A percentile compares a stretch with the other conserved stretches of the same genome.
These are phyloP conservation scores for Protomyces inouyei DNA, from an alignment of 1,139 yeast species.

Conservation along the genomic window DNA sequence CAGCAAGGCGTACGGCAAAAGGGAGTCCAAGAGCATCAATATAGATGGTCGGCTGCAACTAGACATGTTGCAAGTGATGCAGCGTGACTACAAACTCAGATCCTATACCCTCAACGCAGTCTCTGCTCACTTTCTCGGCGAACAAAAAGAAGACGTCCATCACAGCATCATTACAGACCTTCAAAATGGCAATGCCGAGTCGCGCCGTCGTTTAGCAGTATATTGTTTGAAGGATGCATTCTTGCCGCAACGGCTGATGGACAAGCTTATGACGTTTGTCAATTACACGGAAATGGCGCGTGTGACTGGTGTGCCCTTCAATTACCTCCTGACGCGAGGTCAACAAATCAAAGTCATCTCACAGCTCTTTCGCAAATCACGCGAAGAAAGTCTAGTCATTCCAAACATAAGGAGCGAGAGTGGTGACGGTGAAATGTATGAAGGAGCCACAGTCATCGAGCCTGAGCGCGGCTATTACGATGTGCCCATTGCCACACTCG, in stretches of 20 bases:
- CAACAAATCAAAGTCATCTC: constrained; percentile 97
- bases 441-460: constrained; percentile 98
- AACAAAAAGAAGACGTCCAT: constrained; percentile 97
- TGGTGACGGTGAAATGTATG: constrained; percentile 78
- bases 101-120: constrained; percentile 94
- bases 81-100: constrained; percentile 89
- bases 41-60: constrained; percentile 95
- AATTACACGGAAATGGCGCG: constrained; percentile 99
- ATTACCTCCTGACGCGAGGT: constrained; percentile 81
- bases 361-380: constrained; percentile 86
- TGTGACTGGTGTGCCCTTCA: constrained; percentile 97
- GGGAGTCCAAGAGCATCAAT: constrained; percentile 85
- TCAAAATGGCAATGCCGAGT: constrained; percentile 86
- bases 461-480: constrained; percentile 94
- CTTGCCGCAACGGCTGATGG: constrained; percentile 77
- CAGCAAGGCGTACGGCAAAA: constrained; percentile 93
- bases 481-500: constrained; percentile 94
- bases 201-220: constrained; percentile 91
- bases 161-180: constrained; percentile 92
- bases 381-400: constrained; percentile 75
- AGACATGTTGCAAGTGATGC: constrained; percentile 86
- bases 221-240: constrained; percentile 96
- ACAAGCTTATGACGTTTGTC: constrained; percentile 91
- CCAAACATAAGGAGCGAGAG: constrained; percentile 86
- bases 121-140: constrained; percentile 86